Evolutionary conservation across 2,329 filamentous ascomycete species (phyloP), one percentile per base, ranked within the genome.

Genomic region (Sclerotinia glacialis): DNA sequence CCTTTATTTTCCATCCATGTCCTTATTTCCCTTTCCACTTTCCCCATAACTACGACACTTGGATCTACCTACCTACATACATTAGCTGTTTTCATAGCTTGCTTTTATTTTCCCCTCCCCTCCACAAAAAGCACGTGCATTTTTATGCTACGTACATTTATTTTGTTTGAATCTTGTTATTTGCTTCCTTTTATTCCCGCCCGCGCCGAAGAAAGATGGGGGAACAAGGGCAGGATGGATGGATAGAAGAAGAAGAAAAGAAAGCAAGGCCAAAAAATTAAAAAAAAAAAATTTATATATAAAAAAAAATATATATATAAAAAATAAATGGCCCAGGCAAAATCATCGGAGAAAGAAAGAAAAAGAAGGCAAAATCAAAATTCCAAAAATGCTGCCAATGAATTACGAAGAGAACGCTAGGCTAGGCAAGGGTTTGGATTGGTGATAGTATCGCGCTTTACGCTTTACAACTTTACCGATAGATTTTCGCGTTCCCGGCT

Each of bases 61-160:
- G 21, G 63, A 44, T 63, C 44, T 46, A n/a, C 18, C 44, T 46
- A n/a, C 18, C 42, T 23, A 44, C 40, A 40, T 59, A 59, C 40
- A 46, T 60, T 60, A 60, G 58, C 58, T 60, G 44, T 60, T 60
- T 37, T 40, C 12, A 37, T 60, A 60, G 58, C 66, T 69, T 61
- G 64, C 50, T 68, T 40, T 47, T 18, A 9, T 14, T 63, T 21
- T 18, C 60, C 40, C 42, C 52, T 59, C 46, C 37, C 64, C 64
- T 65, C 63, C 63, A 65, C 64, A 65, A 65, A 44, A 65, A 60
- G 64, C 64, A 65, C 64, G 64, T 65, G 64, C 64, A 53, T 61
- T 44, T 60, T 49, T 54, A 54, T 53, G 50, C 28, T 53, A 53
- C n/a, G 28, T 53, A 53, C 50, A 34, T n/a, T n/a, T n/a, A n/a